phyloP scores from a whole-genome alignment of 306 rosid species.

The Quercus alba region DNA sequence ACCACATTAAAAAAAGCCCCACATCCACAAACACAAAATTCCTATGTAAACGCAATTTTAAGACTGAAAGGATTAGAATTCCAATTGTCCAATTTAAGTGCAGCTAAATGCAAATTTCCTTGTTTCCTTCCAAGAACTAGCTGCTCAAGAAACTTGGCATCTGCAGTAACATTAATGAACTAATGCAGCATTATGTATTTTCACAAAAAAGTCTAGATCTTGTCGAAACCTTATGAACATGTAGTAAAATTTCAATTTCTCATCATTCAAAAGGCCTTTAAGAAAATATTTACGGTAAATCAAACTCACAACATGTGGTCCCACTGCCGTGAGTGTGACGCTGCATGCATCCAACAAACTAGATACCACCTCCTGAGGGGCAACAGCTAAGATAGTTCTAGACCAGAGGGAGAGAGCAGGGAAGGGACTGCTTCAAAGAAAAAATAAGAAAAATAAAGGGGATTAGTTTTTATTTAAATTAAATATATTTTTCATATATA shows the following conservation, averaged over 20 bases:
- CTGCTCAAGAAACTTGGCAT: neutral
- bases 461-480: too few relatives aligned
- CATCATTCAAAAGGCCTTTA: neutral
- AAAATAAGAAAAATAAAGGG: too few relatives aligned
- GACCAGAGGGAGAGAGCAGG: too few relatives aligned
- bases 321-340: too few relatives aligned
- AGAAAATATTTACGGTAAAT: neutral
- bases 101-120: neutral
- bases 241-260: neutral
- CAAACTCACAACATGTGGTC: too few relatives aligned
- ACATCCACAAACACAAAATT: neutral
- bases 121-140: neutral
- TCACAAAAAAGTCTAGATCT: neutral
- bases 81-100: neutral
- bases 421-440: too few relatives aligned
- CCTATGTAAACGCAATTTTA: neutral
- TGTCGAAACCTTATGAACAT: neutral
- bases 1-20: neutral
- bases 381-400: too few relatives aligned
- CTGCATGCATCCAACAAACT: too few relatives aligned
- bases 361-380: too few relatives aligned
- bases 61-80: neutral
- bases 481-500: too few relatives aligned
- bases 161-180: neutral
- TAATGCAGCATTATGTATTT: neutral